These are phyloP conservation scores for Tuber calosporum DNA, from an alignment of 495 filamentous ascomycete genomes.

Conservation along the genomic window DNA sequence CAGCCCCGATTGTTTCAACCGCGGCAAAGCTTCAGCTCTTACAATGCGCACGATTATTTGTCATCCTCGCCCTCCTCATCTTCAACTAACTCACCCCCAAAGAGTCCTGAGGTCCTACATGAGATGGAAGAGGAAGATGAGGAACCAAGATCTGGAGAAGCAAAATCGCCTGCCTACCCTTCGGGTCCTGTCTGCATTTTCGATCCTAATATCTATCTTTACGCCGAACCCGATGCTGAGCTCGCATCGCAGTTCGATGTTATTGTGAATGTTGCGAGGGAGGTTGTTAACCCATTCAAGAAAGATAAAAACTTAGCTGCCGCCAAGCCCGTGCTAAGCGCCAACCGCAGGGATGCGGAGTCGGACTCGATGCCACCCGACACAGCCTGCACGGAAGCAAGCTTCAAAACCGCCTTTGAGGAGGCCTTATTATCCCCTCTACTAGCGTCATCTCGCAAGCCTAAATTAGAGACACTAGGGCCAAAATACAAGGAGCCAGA, in stretches of 20 bases:
- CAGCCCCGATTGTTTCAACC: conserved; percentile 37
- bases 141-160: conserved; percentile 69
- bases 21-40: conserved; percentile 25
- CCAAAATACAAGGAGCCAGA: conserved; percentile 58
- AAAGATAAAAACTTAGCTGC: conserved; percentile 41
- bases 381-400: conserved; percentile 61
- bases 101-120: conserved; percentile 37
- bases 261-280: conserved; percentile 89
- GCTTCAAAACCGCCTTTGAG: conserved; percentile 68
- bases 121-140: conserved; percentile 63
- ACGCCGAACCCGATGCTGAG: conserved; percentile 78
- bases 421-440: conserved; percentile 36
- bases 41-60: conserved; percentile 31
- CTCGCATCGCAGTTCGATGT: conserved; percentile 84
- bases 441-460: background rate
- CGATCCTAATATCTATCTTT: conserved; percentile 84
- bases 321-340: conserved; percentile 39
- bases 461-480: conserved; percentile 34
- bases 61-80: conserved; percentile 35
- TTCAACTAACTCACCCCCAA: conserved; percentile 39
- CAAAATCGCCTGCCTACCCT: conserved; percentile 85
- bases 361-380: conserved; percentile 51
- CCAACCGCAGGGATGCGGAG: conserved; percentile 16
- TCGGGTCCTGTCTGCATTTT: conserved; percentile 89
- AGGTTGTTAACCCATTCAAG: conserved; percentile 83